These are phyloP conservation scores for Cytospora piceae DNA, from an alignment of 2,329 filamentous ascomycete species.

Conservation along the genomic window DNA sequence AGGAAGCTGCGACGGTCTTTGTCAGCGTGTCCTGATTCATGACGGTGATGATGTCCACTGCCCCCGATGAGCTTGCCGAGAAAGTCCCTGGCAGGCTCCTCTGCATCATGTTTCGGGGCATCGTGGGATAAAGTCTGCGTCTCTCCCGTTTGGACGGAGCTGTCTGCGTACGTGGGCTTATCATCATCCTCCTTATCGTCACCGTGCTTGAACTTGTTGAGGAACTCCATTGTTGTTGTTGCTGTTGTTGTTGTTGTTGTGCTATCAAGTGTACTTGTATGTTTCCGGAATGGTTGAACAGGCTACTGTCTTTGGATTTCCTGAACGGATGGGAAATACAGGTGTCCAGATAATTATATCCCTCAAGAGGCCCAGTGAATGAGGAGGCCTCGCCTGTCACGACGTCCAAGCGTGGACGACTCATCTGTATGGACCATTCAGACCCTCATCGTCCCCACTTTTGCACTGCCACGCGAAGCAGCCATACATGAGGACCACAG, in stretches of 20 bases:
- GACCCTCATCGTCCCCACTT: slow-evolving; percentile 23
- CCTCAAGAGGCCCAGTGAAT: neutral
- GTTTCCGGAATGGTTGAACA: neutral
- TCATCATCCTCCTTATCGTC: slow-evolving; percentile 3
- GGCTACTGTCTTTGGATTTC: neutral
- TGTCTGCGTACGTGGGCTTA: neutral
- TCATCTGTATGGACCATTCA: neutral
- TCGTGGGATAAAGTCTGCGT: neutral
- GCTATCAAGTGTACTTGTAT: too few species aligned
- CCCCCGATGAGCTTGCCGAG: slow-evolving; percentile 23
- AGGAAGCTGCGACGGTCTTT: slow-evolving; percentile 10
- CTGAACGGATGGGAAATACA: neutral
- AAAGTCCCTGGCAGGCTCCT: slow-evolving; percentile 23
- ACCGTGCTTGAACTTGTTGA: slow-evolving; percentile 26
- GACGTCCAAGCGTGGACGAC: slow-evolving; percentile 17
- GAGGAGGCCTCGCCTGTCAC: slow-evolving; percentile 23
- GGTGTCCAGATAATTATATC: slow-evolving; percentile 7
- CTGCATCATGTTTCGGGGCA: slow-evolving; percentile 4
- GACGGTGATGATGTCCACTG: slow-evolving; percentile 18
- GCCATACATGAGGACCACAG: slow-evolving; percentile 18
- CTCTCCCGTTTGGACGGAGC: slow-evolving; percentile 1
- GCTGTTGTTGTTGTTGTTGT: neutral
- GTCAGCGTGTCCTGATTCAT: slow-evolving; percentile 9
- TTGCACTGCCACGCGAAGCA: slow-evolving; percentile 22
- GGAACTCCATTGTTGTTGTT: slow-evolving; percentile 14